A percentile compares a stretch with the other conserved stretches of the same genome.
These are phyloP conservation scores for Pleodorina starrii DNA, from an alignment of 139 green algal genomes.

Conservation along the genomic window DNA sequence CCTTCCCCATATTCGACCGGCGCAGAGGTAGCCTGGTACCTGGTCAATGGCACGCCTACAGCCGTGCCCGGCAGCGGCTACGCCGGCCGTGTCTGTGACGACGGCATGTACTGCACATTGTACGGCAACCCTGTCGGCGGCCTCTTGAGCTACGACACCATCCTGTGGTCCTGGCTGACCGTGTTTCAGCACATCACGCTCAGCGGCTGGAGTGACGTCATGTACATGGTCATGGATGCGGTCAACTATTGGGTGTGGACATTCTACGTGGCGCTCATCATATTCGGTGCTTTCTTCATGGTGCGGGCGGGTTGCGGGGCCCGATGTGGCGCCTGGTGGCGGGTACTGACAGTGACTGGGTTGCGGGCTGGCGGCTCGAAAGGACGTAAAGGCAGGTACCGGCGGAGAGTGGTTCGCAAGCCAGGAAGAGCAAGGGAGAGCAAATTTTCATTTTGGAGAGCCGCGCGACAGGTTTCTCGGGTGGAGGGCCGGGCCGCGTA, in stretches of 20 bases:
- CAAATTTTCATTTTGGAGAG: no score
- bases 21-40: slow-evolving; percentile 16
- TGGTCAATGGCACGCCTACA: not conserved
- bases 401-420: no score
- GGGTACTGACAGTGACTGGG: no score
- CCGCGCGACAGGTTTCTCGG: no score
- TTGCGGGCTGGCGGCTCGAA: no score
- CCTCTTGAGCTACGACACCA: slow-evolving; percentile 82
- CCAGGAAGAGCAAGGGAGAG: no score
- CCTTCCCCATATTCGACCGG: not conserved
- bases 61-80: slow-evolving; percentile 14
- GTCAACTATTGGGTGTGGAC: slow-evolving; percentile 9
- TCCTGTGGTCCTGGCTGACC: slow-evolving; percentile 76
- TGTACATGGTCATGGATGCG: slow-evolving; percentile 45
- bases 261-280: slow-evolving; percentile 46
- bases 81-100: slow-evolving; percentile 13
- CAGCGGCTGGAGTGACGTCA: slow-evolving; percentile 34
- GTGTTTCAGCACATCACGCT: slow-evolving; percentile 65
- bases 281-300: slow-evolving; percentile 82
- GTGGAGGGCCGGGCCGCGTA: no score
- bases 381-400: no score
- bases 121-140: slow-evolving; percentile 70
- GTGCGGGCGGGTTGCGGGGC: not conserved
- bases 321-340: no score
- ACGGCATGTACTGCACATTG: slow-evolving; percentile 61